Evolutionary conservation across 2,329 filamentous ascomycete species (phyloP).

Genomic region (Bretziella fagacearum): DNA sequence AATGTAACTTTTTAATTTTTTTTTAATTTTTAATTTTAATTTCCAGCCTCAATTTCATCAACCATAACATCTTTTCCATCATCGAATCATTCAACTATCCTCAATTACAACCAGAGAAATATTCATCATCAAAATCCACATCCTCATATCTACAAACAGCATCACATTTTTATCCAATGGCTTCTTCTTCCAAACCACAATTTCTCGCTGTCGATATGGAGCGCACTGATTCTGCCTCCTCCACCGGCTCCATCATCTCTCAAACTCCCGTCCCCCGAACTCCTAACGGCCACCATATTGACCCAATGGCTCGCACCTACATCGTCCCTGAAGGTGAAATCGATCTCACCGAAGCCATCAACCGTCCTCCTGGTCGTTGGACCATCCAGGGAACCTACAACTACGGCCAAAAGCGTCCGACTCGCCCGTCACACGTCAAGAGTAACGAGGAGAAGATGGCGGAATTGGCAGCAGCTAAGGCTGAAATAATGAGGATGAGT

Average conservation of each 20-base stretch:
- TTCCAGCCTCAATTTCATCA: too few relatives aligned
- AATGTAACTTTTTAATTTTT: too few relatives aligned
- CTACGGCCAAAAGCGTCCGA: constrained; percentile 18
- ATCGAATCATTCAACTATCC: too few relatives aligned
- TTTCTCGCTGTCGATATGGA: constrained; percentile 11
- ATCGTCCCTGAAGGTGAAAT: constrained; percentile 26
- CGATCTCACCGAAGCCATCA: constrained; percentile 28
- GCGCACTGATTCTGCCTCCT: background rate
- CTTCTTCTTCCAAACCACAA: too few relatives aligned
- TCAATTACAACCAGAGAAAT: too few relatives aligned
- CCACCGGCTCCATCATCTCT: background rate
- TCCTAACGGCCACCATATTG: constrained; percentile 20
- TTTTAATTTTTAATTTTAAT: too few relatives aligned
- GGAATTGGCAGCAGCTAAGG: constrained; percentile 32
- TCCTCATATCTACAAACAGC: too few relatives aligned
- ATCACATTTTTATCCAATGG: too few relatives aligned
- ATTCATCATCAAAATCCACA: too few relatives aligned
- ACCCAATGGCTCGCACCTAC: constrained; percentile 23
- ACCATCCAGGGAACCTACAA: constrained; percentile 24
- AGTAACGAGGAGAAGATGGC: constrained; percentile 22
- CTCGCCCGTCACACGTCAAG: constrained; percentile 16
- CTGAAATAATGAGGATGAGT: constrained; percentile 17
- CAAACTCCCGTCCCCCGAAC: constrained; percentile 1
- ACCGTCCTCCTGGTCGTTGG: constrained; percentile 28
- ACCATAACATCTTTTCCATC: too few relatives aligned